phyloP scores from a whole-genome alignment of 371 early-diverging fungal genomes.

The Funneliformis caledonium region DNA sequence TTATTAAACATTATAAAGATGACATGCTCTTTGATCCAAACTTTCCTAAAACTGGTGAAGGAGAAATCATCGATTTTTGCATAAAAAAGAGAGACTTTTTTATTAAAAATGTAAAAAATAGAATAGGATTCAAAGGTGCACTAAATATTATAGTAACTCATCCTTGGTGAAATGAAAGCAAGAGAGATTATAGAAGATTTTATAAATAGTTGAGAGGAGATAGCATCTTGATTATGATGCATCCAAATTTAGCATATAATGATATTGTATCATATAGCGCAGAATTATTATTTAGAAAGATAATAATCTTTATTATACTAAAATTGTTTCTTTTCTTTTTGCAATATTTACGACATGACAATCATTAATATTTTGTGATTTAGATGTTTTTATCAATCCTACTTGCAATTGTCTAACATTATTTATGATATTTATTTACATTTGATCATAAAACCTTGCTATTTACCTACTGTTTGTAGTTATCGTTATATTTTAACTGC shows the following conservation, averaged over 20 bases:
- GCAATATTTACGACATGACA: background rate
- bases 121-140: background rate
- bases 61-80: conserved; percentile 17
- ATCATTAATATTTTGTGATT: background rate
- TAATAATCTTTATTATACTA: too few species aligned
- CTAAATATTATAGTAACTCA: background rate
- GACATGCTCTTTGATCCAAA: background rate
- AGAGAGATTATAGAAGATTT: background rate
- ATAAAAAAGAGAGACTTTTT: background rate
- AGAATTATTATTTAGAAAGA: background rate
- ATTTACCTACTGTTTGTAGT: background rate
- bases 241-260: background rate
- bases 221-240: background rate
- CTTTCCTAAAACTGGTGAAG: background rate
- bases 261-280: background rate
- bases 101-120: background rate
- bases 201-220: background rate
- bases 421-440: background rate
- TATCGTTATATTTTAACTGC: background rate
- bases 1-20: background rate
- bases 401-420: background rate
- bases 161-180: background rate
- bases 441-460: background rate
- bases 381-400: background rate
- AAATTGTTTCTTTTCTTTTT: background rate